Base-by-base conservation (phyloP, 2,329 filamentous ascomycete genomes). In the Pestalotiopsis sp. region DNA sequence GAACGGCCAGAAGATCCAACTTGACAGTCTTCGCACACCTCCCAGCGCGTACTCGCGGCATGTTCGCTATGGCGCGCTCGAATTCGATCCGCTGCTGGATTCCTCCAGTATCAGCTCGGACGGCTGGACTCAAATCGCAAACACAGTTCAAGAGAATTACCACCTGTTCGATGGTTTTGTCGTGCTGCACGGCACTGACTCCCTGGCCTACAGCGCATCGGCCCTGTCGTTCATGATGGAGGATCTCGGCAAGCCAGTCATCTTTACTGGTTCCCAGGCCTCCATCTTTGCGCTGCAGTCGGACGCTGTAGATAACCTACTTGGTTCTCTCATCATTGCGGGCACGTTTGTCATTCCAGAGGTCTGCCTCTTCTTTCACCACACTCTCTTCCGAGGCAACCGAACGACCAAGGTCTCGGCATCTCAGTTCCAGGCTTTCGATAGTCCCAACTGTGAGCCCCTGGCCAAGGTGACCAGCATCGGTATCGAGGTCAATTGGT, bases 331-430 rank as follows among this genome's bases (percentile, higher is more conserved):
- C 76, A 94, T 97, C 76, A 92, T 97, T 68, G 95, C 95, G 3
- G 94, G 94, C 41, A 96, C 96, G 70, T 97, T 97, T 77, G 92
- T 94, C 83, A 93, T 98, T 69, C 94, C 95, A 0, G 95, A 97
- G 79, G 95, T 98, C 66, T 95, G 93, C 78, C 86, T 98, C 45
- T 97, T 97, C 84, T 98, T 98, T 85, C 93, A 96, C 80, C 93
- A 97, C 82, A 93, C 91, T 73, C 87, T 98, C 23, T 97, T 95
- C 82, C 90, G 95, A 31, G 95, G 95, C 17, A 97, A 97, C 80
- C 86, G 95, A 69, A 91, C 93, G 11, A 96, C 93, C 71, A 98
- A 98, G 80, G 90, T 97, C 39, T 95, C 93, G 14, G 93, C 94
- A 5, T 93, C 92, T 69, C 90, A 93, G 67, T 97, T 97, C 78